phyloP scores from a whole-genome alignment of 352 stramenopile species.

The Pythium sp. region DNA sequence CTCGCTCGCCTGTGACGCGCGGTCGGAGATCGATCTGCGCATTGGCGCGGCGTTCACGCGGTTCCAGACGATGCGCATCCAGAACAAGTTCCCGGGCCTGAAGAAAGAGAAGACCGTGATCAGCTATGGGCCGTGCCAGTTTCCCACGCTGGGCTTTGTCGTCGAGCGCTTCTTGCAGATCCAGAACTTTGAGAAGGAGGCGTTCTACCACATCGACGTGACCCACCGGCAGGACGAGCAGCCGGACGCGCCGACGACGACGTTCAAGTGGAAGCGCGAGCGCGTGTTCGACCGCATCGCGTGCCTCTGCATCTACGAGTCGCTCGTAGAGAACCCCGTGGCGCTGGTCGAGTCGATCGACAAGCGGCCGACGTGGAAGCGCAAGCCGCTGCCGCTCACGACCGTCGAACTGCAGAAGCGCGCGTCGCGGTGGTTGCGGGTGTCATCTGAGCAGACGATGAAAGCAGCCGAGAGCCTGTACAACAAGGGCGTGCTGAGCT shows the following conservation, averaged over 20 bases:
- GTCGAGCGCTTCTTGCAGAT: conserved; percentile 93
- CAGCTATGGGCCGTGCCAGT: conserved; percentile 99
- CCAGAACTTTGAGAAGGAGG: conserved; percentile 95
- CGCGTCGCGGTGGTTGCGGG: conserved; percentile 92
- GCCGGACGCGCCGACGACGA: conserved; percentile 56
- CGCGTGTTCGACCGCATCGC: conserved; percentile 95
- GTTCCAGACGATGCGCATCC: conserved; percentile 94
- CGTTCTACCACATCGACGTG: conserved; percentile 96
- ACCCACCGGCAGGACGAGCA: conserved; percentile 57
- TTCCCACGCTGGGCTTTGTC: conserved; percentile 98
- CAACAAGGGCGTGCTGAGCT: conserved; percentile 97
- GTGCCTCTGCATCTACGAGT: conserved; percentile 92
- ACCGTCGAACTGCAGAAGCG: conserved; percentile 99
- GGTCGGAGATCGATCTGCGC: conserved; percentile 94
- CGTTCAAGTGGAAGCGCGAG: conserved; percentile 95
- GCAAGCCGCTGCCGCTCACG: conserved; percentile 95
- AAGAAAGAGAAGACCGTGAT: conserved; percentile 89
- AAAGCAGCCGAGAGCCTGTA: conserved; percentile 95
- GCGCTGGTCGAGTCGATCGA: conserved; percentile 68
- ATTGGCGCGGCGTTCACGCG: conserved; percentile 94
- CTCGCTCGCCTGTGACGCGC: conserved; percentile 84
- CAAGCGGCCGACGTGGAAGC: conserved; percentile 89
- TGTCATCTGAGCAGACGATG: conserved; percentile 97
- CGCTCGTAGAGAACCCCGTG: conserved; percentile 56
- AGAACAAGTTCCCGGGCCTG: conserved; percentile 70